phyloP scores from a whole-genome alignment of 495 filamentous ascomycete species.

The Neurospora sp. region DNA sequence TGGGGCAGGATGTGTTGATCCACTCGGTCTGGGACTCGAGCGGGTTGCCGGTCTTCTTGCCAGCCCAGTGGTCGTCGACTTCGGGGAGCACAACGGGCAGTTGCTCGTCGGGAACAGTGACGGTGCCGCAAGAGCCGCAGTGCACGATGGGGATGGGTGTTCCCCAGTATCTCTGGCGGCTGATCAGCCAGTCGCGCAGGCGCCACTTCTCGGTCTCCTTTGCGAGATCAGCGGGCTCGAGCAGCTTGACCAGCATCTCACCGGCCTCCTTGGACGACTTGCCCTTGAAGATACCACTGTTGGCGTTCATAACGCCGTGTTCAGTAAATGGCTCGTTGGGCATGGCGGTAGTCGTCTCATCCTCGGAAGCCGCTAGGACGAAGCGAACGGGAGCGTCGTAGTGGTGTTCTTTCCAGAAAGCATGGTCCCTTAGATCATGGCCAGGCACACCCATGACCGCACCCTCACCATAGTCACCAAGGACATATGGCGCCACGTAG shows the following conservation, averaged over 20 bases:
- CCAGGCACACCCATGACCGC: slow-evolving; percentile 90
- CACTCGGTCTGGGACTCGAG: slow-evolving; percentile 62
- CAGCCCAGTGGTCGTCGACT: slow-evolving; percentile 56
- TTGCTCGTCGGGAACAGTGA: slow-evolving; percentile 66
- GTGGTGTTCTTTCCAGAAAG: slow-evolving; percentile 67
- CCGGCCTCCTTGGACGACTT: slow-evolving; percentile 53
- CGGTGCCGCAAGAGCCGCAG: slow-evolving; percentile 63
- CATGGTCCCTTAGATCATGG: slow-evolving; percentile 66
- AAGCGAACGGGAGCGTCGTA: slow-evolving; percentile 39
- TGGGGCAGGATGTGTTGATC: slow-evolving; percentile 67
- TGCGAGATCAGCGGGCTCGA: slow-evolving; percentile 45
- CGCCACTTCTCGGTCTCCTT: slow-evolving; percentile 59
- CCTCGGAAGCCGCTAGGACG: slow-evolving; percentile 43
- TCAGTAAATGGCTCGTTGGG: slow-evolving; percentile 44
- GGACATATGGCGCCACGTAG: slow-evolving; percentile 77
- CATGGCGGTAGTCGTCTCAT: slow-evolving; percentile 31
- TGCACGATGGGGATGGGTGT: slow-evolving; percentile 85
- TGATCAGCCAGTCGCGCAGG: slow-evolving; percentile 79
- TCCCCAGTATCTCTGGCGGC: slow-evolving; percentile 84
- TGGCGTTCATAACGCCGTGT: slow-evolving; percentile 54
- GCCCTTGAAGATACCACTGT: slow-evolving; percentile 49
- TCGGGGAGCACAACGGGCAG: slow-evolving; percentile 69
- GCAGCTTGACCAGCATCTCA: slow-evolving; percentile 47
- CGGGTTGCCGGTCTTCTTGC: slow-evolving; percentile 64
- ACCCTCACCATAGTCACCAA: slow-evolving; percentile 77